Percentiles rank a stretch among this genome's conserved stretches.
These are phyloP conservation scores for Strombidium stylifer DNA, from an alignment of 73 alveolate species.

Conservation along the genomic window DNA sequence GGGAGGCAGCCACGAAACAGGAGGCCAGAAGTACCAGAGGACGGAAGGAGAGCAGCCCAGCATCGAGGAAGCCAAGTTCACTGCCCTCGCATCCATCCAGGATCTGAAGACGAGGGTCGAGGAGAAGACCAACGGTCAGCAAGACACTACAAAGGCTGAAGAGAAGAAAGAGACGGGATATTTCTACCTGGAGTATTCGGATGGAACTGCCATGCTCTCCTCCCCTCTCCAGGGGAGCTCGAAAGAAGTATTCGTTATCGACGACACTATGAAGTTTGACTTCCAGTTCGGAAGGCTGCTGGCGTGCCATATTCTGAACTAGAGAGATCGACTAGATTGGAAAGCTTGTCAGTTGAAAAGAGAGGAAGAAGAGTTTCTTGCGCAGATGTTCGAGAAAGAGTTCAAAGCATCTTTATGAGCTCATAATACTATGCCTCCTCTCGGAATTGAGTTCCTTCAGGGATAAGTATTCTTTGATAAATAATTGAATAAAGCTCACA, in stretches of 20 bases:
- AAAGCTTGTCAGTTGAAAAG: constrained; percentile 24
- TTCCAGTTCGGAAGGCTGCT: constrained; percentile 39
- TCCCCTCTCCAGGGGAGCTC: not conserved
- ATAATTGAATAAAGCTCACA: too few species aligned
- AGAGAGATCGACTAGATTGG: constrained; percentile 53
- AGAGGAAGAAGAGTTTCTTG: constrained; percentile 14
- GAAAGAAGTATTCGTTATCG: constrained; percentile 36
- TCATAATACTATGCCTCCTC: too few species aligned
- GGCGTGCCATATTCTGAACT: constrained; percentile 44
- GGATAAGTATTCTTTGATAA: too few species aligned
- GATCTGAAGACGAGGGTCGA: constrained; percentile 49
- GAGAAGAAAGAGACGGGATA: constrained; percentile 11
- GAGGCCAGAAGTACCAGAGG: too few species aligned
- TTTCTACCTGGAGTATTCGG: too few species aligned
- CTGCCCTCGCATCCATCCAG: too few species aligned
- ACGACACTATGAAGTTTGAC: constrained; percentile 22
- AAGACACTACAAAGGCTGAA: constrained; percentile 12
- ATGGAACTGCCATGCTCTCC: too few species aligned
- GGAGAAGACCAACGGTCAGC: constrained; percentile 54
- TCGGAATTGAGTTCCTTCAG: not conserved
- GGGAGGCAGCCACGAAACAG: too few species aligned
- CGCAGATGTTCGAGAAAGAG: not conserved
- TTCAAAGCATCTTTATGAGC: too few species aligned
- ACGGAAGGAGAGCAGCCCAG: too few species aligned
- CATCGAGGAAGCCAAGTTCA: too few species aligned